Evolutionary conservation across 129 eudicot species (phyloP).

Genomic region (Artemisia annua): DNA sequence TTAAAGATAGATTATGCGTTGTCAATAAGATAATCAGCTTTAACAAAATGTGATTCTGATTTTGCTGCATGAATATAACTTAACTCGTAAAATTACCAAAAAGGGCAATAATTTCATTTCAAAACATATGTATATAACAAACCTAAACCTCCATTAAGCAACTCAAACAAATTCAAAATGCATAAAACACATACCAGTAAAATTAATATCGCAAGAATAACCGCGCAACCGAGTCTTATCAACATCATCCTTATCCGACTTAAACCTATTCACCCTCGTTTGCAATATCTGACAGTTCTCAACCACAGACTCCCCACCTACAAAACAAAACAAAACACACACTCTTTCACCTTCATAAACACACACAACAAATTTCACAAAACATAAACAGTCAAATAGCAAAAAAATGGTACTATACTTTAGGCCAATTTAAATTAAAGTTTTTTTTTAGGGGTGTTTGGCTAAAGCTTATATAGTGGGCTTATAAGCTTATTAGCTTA

Average conservation of each 20-base stretch:
- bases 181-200: conserved; percentile 55
- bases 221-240: conserved; percentile 55
- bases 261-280: conserved; percentile 81
- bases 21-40: too few species aligned
- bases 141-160: background rate
- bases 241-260: conserved; percentile 65
- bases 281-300: conserved; percentile 96
- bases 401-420: background rate
- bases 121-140: background rate
- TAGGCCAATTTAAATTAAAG: too few species aligned
- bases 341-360: too few species aligned
- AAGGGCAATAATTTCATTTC: background rate
- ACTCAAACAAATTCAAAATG: background rate
- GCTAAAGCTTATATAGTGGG: too few species aligned
- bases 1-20: too few species aligned
- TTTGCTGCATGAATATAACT: background rate
- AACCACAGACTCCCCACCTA: conserved; percentile 89
- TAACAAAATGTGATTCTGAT: background rate
- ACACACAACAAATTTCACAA: conserved; percentile 15
- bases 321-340: too few species aligned
- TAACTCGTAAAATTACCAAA: too few species aligned
- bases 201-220: conserved; percentile 83
- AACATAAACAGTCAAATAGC: background rate
- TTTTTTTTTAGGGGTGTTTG: too few species aligned
- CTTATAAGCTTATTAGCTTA: too few species aligned